A percentile compares a stretch with the other conserved stretches of the same genome.
Evolutionary conservation across 352 stramenopile genomes (phyloP).

Genomic region (Plasmopara viticola): DNA sequence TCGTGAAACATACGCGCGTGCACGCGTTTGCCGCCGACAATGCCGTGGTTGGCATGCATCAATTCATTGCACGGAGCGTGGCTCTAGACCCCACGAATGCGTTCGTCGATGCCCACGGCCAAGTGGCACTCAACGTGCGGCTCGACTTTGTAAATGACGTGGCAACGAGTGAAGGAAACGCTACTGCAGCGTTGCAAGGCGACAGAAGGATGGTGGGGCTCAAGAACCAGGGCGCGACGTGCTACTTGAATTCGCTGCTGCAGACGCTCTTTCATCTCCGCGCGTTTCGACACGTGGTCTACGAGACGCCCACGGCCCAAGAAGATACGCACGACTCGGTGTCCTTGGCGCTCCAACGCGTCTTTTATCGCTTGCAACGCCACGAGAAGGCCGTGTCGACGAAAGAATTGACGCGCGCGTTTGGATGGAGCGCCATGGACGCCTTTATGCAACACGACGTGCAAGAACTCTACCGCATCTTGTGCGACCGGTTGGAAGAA

Average conservation of each 20-base stretch:
- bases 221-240: constrained; percentile 89
- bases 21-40: constrained; percentile 46
- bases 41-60: constrained; percentile 46
- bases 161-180: no score
- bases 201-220: constrained; percentile 76
- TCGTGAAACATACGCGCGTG: constrained; percentile 35
- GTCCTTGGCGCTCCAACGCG: constrained; percentile 72
- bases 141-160: constrained; percentile 24
- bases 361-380: constrained; percentile 80
- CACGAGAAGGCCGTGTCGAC: constrained; percentile 81
- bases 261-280: constrained; percentile 89
- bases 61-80: constrained; percentile 39
- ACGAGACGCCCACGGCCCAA: constrained; percentile 64
- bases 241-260: constrained; percentile 92
- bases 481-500: constrained; percentile 89
- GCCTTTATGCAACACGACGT: constrained; percentile 92
- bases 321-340: constrained; percentile 84
- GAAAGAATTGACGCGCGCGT: constrained; percentile 89
- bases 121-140: constrained; percentile 43
- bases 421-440: constrained; percentile 89
- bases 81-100: constrained; percentile 42
- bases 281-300: constrained; percentile 81
- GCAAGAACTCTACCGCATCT: constrained; percentile 86
- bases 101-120: constrained; percentile 39
- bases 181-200: no score